Evolutionary conservation across 2,329 filamentous ascomycete species (phyloP).

Genomic region (Fusarium sp.): DNA sequence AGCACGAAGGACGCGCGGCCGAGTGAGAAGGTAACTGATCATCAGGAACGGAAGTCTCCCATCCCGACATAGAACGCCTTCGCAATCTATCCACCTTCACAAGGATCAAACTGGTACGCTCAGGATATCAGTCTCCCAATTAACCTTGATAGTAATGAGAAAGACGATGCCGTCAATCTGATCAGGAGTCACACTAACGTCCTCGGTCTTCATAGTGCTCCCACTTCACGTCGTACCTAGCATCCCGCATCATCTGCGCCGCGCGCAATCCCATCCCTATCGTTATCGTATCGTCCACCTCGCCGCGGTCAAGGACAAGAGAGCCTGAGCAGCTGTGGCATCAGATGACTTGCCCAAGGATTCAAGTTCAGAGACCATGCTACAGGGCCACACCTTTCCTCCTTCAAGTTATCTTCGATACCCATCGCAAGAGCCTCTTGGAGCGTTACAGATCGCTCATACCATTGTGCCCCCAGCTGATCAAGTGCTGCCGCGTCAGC

Average conservation of each 20-base stretch:
- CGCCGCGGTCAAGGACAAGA: background rate
- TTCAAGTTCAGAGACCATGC: background rate
- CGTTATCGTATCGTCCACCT: background rate
- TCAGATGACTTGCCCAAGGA: rapidly evolving
- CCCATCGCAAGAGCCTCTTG: background rate
- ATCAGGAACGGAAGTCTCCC: rapidly evolving
- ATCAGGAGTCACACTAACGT: background rate
- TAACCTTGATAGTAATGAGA: rapidly evolving
- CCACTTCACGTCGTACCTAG: rapidly evolving
- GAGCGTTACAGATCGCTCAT: rapidly evolving
- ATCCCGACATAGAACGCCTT: rapidly evolving
- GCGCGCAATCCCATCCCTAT: rapidly evolving
- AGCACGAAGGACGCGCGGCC: rapidly evolving
- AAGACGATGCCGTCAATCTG: background rate
- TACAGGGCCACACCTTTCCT: rapidly evolving
- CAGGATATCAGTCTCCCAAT: rapidly evolving
- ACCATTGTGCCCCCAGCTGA: rapidly evolving
- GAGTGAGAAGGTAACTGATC: background rate
- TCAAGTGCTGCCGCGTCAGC: background rate
- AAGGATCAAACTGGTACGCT: too few species aligned
- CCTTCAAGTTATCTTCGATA: rapidly evolving
- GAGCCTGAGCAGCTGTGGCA: rapidly evolving
- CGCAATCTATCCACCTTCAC: rapidly evolving
- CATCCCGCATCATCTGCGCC: background rate
- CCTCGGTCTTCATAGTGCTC: too few species aligned